Evolutionary conservation across 2,329 filamentous ascomycete species (phyloP).

Genomic region (Monosporascus sp.): DNA sequence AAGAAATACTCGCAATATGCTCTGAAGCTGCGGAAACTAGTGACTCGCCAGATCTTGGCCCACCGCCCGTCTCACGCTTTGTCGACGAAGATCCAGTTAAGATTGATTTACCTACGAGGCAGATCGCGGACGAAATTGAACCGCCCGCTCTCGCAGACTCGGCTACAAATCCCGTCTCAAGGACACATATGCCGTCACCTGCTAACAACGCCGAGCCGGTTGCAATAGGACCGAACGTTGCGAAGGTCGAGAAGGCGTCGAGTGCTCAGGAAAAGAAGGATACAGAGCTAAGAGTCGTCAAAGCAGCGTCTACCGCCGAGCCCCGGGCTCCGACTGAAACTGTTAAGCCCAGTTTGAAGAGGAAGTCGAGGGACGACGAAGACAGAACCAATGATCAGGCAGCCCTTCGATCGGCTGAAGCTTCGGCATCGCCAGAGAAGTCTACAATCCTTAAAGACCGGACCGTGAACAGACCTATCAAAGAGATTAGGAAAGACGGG

Average conservation of each 20-base stretch:
- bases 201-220: slow-evolving; percentile 5
- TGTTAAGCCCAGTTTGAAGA: slow-evolving; percentile 48
- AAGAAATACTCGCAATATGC: slow-evolving; percentile 58
- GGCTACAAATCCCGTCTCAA: slow-evolving; percentile 2
- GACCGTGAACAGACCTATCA: slow-evolving; percentile 34
- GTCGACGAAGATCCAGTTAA: slow-evolving; percentile 53
- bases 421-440: slow-evolving; percentile 23
- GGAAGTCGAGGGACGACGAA: slow-evolving; percentile 52
- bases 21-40: slow-evolving; percentile 42
- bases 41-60: slow-evolving; percentile 65
- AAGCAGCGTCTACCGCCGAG: slow-evolving; percentile 5
- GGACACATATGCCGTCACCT: slow-evolving; percentile 1
- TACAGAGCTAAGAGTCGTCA: background rate
- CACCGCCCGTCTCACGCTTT: slow-evolving; percentile 54
- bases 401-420: slow-evolving; percentile 9
- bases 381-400: slow-evolving; percentile 38
- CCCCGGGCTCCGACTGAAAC: slow-evolving; percentile 15
- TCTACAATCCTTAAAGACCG: slow-evolving; percentile 27
- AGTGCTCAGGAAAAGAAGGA: slow-evolving; percentile 1
- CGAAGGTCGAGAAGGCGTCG: slow-evolving; percentile 2
- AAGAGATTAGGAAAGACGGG: slow-evolving; percentile 40
- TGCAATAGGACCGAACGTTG: background rate
- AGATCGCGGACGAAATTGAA: slow-evolving; percentile 7
- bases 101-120: slow-evolving; percentile 40
- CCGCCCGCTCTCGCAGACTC: slow-evolving; percentile 8